Evolutionary conservation across 352 stramenopile genomes (phyloP).

Genomic region (Phytophthora quininea): DNA sequence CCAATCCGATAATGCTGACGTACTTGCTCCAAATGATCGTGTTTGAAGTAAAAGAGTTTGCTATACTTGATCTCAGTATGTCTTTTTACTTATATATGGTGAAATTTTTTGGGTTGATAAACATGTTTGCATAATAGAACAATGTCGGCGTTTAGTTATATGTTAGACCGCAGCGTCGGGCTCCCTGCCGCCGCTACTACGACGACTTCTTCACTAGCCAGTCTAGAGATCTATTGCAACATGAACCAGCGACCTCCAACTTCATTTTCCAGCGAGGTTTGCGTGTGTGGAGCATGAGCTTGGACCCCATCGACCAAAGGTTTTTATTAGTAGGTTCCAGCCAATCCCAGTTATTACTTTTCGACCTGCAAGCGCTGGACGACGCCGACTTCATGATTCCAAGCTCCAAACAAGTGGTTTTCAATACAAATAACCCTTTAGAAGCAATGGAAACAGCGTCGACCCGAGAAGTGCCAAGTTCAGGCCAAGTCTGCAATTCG

Average conservation of each 20-base stretch:
- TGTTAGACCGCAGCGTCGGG: slow-evolving; percentile 60
- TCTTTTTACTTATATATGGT: no score
- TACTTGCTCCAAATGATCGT: slow-evolving; percentile 8
- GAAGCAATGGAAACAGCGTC: slow-evolving; percentile 27
- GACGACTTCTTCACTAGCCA: slow-evolving; percentile 43
- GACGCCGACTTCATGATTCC: slow-evolving; percentile 15
- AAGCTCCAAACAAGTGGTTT: slow-evolving; percentile 9
- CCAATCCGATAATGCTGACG: slow-evolving; percentile 3
- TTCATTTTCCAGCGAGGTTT: slow-evolving; percentile 70
- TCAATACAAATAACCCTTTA: slow-evolving; percentile 42
- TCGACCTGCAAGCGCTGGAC: slow-evolving; percentile 64
- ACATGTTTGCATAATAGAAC: not conserved
- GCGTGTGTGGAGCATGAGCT: slow-evolving; percentile 62
- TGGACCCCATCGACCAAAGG: slow-evolving; percentile 66
- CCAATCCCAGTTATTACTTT: slow-evolving; percentile 64
- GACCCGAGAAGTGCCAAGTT: slow-evolving; percentile 16
- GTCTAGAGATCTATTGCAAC: slow-evolving; percentile 23
- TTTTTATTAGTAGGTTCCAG: slow-evolving; percentile 67
- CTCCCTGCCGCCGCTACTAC: slow-evolving; percentile 45
- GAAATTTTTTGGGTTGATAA: no score
- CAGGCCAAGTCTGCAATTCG: slow-evolving; percentile 44
- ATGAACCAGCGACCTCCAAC: slow-evolving; percentile 37
- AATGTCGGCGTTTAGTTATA: slow-evolving; percentile 53
- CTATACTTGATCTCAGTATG: no score
- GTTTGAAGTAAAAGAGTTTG: slow-evolving; percentile 2